Evolutionary conservation across 2,329 filamentous ascomycete genomes (phyloP).

Genomic region (Lithohypha guttulata): DNA sequence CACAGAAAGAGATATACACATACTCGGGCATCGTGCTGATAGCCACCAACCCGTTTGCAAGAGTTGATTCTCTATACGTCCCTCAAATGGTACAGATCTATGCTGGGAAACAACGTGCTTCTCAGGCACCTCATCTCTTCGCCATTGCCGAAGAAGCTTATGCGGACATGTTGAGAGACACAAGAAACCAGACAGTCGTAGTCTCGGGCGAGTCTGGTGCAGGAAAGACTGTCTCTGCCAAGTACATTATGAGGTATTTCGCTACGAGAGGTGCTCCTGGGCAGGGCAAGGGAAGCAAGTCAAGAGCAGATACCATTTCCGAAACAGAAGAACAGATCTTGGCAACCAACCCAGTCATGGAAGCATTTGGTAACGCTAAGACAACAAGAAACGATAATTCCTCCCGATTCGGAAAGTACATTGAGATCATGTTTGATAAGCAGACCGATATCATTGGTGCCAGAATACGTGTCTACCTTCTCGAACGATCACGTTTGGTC

Average conservation of each 20-base stretch:
- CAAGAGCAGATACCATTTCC: constrained; percentile 67
- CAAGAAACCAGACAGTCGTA: constrained; percentile 94
- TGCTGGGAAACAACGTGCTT: constrained; percentile 89
- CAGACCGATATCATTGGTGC: constrained; percentile 94
- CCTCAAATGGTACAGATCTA: constrained; percentile 99
- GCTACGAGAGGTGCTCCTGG: constrained; percentile 92
- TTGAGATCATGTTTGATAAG: constrained; percentile 98
- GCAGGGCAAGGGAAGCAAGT: constrained; percentile 66
- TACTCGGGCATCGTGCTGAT: constrained; percentile 98
- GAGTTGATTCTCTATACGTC: constrained; percentile 95
- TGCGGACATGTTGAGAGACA: constrained; percentile 93
- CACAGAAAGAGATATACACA: constrained; percentile 98
- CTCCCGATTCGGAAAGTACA: constrained; percentile 97
- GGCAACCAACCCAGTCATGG: constrained; percentile 98
- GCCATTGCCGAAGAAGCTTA: constrained; percentile 98
- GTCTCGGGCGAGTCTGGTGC: constrained; percentile 99
- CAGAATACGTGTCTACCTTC: constrained; percentile 88
- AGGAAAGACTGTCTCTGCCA: constrained; percentile 97
- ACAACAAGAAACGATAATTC: constrained; percentile 99
- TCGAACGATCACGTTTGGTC: constrained; percentile 89
- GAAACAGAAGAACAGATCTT: constrained; percentile 98
- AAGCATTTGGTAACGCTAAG: constrained; percentile 98
- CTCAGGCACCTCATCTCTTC: constrained; percentile 94
- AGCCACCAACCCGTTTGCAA: constrained; percentile 93
- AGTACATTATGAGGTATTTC: constrained; percentile 99